Conservation (phyloP, 2,329 filamentous ascomycete species). For the Fusarium luffae region DNA sequence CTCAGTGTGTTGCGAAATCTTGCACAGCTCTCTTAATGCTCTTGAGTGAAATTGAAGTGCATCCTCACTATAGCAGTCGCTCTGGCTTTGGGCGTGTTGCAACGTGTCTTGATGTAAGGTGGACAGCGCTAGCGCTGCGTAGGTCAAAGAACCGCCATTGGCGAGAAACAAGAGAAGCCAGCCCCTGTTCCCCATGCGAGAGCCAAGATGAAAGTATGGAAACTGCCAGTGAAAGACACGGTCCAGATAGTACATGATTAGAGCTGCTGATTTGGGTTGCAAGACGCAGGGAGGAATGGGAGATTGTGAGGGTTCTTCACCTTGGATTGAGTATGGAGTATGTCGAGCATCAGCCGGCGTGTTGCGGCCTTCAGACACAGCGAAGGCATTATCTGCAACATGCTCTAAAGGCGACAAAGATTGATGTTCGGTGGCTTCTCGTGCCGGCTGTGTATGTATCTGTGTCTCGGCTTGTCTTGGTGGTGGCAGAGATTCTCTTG, state of each 20-base stretch:
- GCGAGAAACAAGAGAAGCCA: neutral
- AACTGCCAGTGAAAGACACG: neutral
- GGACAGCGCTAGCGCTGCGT: neutral
- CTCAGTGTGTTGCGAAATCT: neutral
- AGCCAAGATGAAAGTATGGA: neutral
- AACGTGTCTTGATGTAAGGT: neutral
- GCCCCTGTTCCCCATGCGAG: neutral
- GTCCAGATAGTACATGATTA: constrained; percentile 6
- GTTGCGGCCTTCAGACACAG: no score
- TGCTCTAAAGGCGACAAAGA: neutral
- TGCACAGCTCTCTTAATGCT: neutral
- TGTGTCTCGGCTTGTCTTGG: fast-evolving
- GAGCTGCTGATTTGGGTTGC: neutral
- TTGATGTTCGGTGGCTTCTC: neutral
- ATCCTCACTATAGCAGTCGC: neutral
- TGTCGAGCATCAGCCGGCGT: neutral
- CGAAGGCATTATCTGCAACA: fast-evolving
- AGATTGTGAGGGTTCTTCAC: neutral
- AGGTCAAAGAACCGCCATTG: neutral
- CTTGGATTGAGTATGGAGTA: neutral
- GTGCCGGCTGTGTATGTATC: neutral
- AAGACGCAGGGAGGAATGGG: neutral
- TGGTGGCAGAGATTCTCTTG: no score
- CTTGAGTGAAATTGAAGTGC: neutral
- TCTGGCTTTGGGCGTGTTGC: neutral